Conservation (phyloP, 2,329 filamentous ascomycete genomes). For the Pyrenochaeta sp. region DNA sequence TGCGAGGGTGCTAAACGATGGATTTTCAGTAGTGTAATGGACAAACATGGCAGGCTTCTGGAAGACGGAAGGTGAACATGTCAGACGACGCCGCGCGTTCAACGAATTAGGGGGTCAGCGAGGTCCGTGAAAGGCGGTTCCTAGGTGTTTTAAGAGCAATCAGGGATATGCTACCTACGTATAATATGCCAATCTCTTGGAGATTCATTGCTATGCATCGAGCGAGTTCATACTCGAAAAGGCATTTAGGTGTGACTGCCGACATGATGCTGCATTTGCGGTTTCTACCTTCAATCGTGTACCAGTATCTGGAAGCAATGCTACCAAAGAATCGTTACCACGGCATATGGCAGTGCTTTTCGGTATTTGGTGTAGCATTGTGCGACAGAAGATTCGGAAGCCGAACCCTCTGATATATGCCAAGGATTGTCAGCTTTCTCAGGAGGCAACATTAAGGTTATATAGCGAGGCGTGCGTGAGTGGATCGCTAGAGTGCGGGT, state of each 20-base stretch:
- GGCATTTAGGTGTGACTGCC: background rate
- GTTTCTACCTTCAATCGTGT: background rate
- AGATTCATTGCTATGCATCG: conserved; percentile 3
- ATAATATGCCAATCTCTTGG: background rate
- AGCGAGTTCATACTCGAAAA: background rate
- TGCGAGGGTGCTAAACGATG: conserved; percentile 8
- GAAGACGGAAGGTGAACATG: conserved; percentile 16
- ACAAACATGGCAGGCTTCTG: conserved; percentile 29
- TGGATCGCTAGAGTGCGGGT: conserved; percentile 20
- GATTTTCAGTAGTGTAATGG: conserved; percentile 1
- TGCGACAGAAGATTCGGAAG: background rate
- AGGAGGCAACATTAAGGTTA: background rate
- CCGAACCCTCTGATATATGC: conserved; percentile 1
- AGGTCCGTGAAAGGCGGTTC: background rate
- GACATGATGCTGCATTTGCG: background rate
- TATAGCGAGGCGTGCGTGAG: conserved; percentile 8
- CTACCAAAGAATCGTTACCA: conserved; percentile 2
- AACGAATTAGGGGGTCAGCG: background rate
- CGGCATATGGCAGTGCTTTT: background rate
- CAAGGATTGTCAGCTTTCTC: background rate
- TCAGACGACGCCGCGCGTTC: conserved; percentile 1
- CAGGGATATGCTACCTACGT: background rate
- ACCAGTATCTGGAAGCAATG: conserved; percentile 2
- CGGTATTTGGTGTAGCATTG: conserved; percentile 1
- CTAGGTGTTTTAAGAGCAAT: background rate